Evolutionary conservation across 179 eudicot species (phyloP).

Genomic region (Spinacia oleracea): DNA sequence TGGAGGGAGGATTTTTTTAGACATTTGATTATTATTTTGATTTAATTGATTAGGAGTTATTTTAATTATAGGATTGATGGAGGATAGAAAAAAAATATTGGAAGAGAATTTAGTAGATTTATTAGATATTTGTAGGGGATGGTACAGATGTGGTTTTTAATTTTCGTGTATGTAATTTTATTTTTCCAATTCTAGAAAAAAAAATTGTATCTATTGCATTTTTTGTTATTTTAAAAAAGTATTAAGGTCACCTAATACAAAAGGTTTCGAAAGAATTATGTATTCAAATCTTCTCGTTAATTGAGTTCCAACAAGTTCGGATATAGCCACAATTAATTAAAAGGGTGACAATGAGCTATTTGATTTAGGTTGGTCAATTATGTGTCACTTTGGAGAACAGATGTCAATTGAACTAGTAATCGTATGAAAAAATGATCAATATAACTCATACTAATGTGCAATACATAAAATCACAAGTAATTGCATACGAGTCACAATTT

Average conservation of each 20-base stretch:
- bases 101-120: constrained; percentile 1
- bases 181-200: neutral
- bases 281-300: too few species aligned
- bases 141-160: constrained; percentile 19
- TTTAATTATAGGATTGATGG: constrained; percentile 11
- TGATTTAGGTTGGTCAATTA: too few species aligned
- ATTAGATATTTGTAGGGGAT: constrained; percentile 7
- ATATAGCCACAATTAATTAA: too few species aligned
- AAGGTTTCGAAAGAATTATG: too few species aligned
- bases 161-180: neutral
- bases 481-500: too few species aligned
- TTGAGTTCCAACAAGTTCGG: too few species aligned
- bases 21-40: constrained; percentile 5
- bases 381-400: too few species aligned
- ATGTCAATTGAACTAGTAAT: too few species aligned
- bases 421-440: too few species aligned
- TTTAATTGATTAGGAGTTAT: constrained; percentile 18
- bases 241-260: neutral
- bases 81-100: neutral
- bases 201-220: constrained; percentile 17
- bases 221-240: neutral
- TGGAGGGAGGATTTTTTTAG: constrained; percentile 18
- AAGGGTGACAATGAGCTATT: too few species aligned
- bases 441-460: too few species aligned
- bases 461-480: too few species aligned